phyloP scores from a whole-genome alignment of 1,284 basidiomycete genomes.

The Cystobasidiaceae sp. region DNA sequence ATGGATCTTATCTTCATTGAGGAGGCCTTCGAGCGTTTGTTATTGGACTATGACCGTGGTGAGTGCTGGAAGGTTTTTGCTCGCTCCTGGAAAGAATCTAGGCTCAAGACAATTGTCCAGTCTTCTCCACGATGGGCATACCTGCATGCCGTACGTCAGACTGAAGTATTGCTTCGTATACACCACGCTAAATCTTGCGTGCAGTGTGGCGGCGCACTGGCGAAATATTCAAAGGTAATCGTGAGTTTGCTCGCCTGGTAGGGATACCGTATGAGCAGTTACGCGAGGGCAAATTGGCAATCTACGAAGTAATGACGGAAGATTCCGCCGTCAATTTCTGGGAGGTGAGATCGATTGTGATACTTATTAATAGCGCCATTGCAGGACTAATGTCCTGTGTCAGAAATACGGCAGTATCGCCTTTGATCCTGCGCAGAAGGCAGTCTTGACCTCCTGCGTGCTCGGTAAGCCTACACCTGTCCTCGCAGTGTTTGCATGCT shows the following conservation, averaged over 20 bases:
- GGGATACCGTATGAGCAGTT: constrained; percentile 48
- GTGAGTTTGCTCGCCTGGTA: constrained; percentile 77
- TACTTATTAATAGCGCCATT: no score
- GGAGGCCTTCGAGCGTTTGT: constrained; percentile 89
- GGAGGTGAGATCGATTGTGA: constrained; percentile 61
- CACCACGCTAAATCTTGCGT: background rate
- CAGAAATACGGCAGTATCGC: constrained; percentile 92
- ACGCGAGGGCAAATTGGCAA: constrained; percentile 75
- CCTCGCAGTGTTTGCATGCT: no score
- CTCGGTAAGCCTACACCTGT: constrained; percentile 51
- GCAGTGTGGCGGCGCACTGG: constrained; percentile 86
- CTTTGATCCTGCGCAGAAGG: constrained; percentile 73
- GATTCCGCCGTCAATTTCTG: constrained; percentile 96
- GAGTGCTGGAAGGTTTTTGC: constrained; percentile 15
- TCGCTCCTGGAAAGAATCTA: background rate
- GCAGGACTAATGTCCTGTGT: background rate
- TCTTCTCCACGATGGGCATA: constrained; percentile 70
- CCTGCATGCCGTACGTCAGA: constrained; percentile 64
- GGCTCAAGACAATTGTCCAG: no score
- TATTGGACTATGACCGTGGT: constrained; percentile 89
- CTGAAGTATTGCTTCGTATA: no score
- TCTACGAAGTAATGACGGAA: constrained; percentile 66
- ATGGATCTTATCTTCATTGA: constrained; percentile 97
- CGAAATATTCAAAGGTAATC: constrained; percentile 96
- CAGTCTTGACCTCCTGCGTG: constrained; percentile 88